Conservation (phyloP, 2,329 filamentous ascomycete genomes). For the Thermomyces lanuginosus region DNA sequence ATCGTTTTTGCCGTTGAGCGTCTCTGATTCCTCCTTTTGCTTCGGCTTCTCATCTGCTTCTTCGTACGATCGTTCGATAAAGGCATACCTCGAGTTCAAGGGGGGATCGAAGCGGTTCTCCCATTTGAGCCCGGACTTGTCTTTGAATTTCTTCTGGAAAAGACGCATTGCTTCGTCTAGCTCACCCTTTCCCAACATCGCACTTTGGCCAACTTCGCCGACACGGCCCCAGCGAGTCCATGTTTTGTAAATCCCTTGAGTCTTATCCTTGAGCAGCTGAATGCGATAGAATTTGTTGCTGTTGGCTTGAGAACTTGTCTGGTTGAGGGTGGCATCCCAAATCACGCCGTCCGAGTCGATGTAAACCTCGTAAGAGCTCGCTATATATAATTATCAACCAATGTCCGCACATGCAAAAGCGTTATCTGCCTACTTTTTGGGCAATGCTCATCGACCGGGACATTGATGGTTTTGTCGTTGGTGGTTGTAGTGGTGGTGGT, state of each 20-base stretch:
- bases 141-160: slow-evolving; percentile 42
- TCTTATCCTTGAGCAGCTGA: slow-evolving; percentile 38
- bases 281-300: slow-evolving; percentile 74
- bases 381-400: neutral
- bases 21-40: slow-evolving; percentile 30
- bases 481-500: too few relatives aligned
- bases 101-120: slow-evolving; percentile 30
- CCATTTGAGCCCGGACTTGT: slow-evolving; percentile 39
- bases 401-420: too few relatives aligned
- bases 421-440: slow-evolving; percentile 10
- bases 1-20: slow-evolving; percentile 16
- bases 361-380: slow-evolving; percentile 35
- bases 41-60: slow-evolving; percentile 27
- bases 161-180: slow-evolving; percentile 25
- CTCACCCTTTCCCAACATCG: slow-evolving; percentile 23
- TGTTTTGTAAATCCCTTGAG: slow-evolving; percentile 35
- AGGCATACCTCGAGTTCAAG: slow-evolving; percentile 52
- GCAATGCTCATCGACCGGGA: slow-evolving; percentile 34
- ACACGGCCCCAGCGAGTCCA: slow-evolving; percentile 78
- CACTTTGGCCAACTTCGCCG: slow-evolving; percentile 35
- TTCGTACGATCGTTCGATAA: slow-evolving; percentile 63
- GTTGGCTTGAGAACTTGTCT: slow-evolving; percentile 54
- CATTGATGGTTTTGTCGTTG: slow-evolving; percentile 24
- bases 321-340: slow-evolving; percentile 64
- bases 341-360: slow-evolving; percentile 50